Conservation (phyloP, 2,329 filamentous ascomycete genomes). For the Xylaria sp. region DNA sequence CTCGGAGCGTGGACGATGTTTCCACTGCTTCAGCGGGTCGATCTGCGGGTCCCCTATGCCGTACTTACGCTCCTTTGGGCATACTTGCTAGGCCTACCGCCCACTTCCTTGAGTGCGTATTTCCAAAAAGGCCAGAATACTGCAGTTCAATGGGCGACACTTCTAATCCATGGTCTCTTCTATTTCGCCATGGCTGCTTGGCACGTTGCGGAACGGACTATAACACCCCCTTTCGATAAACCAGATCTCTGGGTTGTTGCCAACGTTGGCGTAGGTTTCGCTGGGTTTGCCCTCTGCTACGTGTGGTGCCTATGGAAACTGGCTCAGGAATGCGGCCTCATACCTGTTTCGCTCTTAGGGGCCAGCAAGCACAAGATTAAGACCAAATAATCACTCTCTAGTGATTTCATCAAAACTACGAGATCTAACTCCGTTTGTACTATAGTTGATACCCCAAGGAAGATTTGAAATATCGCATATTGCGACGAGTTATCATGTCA, state of each 20-base stretch:
- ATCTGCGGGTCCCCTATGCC: conserved; percentile 83
- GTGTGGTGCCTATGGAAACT: conserved; percentile 86
- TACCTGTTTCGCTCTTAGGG: conserved; percentile 47
- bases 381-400: conserved; percentile 37
- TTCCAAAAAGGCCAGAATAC: conserved; percentile 60
- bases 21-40: conserved; percentile 86
- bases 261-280: conserved; percentile 87
- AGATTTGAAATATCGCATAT: conserved; percentile 2
- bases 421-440: conserved; percentile 19
- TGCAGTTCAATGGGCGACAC: conserved; percentile 67
- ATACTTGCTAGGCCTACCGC: conserved; percentile 88
- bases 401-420: background rate
- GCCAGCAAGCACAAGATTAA: conserved; percentile 41
- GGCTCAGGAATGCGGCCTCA: conserved; percentile 66
- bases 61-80: conserved; percentile 90
- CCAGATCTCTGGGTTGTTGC: conserved; percentile 95
- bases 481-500: background rate
- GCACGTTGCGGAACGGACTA: conserved; percentile 79
- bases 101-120: conserved; percentile 76
- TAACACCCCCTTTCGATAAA: conserved; percentile 76
- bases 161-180: conserved; percentile 76
- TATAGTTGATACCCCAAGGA: conserved; percentile 35
- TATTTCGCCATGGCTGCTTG: conserved; percentile 82
- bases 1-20: conserved; percentile 94
- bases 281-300: conserved; percentile 87